Evolutionary conservation across 306 rosid genomes (phyloP), one percentile per base, ranked within the genome.

Genomic region (Malus sieversii): DNA sequence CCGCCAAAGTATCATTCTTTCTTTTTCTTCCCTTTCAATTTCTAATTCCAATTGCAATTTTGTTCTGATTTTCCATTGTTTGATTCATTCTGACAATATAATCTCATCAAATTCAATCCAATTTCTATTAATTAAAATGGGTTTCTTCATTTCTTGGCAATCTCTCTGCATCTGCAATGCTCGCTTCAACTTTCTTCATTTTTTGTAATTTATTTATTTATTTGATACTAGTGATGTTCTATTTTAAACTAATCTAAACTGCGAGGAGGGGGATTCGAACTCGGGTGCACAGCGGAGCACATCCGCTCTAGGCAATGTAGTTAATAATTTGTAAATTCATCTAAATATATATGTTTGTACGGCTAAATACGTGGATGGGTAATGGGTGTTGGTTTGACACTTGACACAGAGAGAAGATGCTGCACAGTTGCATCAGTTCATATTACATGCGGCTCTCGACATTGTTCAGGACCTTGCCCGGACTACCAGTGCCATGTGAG

Each of bases 401-500:
- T 22, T 90, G 75, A 70, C 82, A 95, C 83, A 95, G 98, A 92
- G 93, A 87, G 98, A 95, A 79, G 98, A 95, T 71, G 91, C 98
- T 65, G 97, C 97, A 74, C 98, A 95, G 88, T 84, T 95, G 77
- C 97, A 95, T 87, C 98, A 95, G 83, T 95, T 95, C 85, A 85
- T 95, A 69, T 82, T 95, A 64, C 98, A 95, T 44, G 94, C 98
- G 8, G 96, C 98, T 82, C 90, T 95, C 2, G 98, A 95, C 82
- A 88, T 95, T 69, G 98, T 95, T 70, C 98, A 95, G 86, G 98
- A 95, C 87, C 90, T 92, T 80, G 98, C 98, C 19, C 92, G 98
- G 98, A 92, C 98, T 73, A 95, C 98, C 32, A 95, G 97, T 74
- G 96, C 98, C 64, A 95, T 95, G 98, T 95, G 73, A 44, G 77